phyloP scores from a whole-genome alignment of 164 flowering plant genomes.

The Akebia trifoliata region DNA sequence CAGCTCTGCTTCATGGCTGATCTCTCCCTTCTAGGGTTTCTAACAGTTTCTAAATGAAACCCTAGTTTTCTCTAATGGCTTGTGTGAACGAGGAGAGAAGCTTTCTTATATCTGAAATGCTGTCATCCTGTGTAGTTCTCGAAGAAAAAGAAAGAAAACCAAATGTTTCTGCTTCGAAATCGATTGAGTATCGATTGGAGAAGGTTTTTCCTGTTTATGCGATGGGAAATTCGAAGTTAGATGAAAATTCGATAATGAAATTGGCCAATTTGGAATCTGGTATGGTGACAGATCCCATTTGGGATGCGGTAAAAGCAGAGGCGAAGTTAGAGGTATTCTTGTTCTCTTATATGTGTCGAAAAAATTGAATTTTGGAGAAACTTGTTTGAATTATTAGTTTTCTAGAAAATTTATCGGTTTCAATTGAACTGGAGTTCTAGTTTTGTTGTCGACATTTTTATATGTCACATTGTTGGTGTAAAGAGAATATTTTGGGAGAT shows the following conservation, averaged over 20 bases:
- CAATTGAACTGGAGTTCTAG: too few relatives aligned
- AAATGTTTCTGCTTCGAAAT: constrained; percentile 11
- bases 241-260: constrained; percentile 1
- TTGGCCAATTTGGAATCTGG: constrained; percentile 3
- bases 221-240: constrained; percentile 28
- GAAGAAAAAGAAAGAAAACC: constrained; percentile 2
- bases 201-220: constrained; percentile 67
- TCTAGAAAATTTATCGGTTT: too few relatives aligned
- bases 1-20: too few relatives aligned
- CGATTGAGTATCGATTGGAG: constrained; percentile 32
- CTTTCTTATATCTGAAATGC: not conserved
- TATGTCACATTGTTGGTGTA: too few relatives aligned
- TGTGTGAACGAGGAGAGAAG: constrained; percentile 14
- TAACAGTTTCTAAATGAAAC: constrained; percentile 12
- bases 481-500: too few relatives aligned
- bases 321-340: constrained; percentile 53
- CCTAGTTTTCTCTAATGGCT: constrained; percentile 18
- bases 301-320: constrained; percentile 52
- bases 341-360: not conserved
- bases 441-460: too few relatives aligned
- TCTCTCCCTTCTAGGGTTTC: constrained; percentile 8
- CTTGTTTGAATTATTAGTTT: too few relatives aligned
- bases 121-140: not conserved
- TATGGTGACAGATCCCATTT: constrained; percentile 31
- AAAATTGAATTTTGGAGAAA: too few relatives aligned